Conservation (phyloP, 2,329 filamentous ascomycete species). For the Hysterium pulicare region DNA sequence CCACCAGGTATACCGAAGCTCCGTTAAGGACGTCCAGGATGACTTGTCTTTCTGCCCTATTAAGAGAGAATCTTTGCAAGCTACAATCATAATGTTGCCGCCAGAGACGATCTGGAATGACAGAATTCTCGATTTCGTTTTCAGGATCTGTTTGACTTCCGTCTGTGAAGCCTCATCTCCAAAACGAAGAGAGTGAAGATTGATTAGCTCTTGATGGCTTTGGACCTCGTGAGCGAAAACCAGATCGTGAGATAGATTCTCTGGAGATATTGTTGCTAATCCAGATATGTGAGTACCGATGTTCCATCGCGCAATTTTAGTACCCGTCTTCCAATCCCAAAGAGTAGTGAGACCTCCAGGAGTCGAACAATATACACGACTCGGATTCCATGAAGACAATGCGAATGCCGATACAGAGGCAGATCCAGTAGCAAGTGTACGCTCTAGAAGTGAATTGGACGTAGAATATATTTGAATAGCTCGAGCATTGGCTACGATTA, state of each 20-base stretch:
- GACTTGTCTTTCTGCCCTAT: conserved; percentile 53
- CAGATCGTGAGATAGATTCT: conserved; percentile 28
- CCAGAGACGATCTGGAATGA: conserved; percentile 47
- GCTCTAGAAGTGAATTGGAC: conserved; percentile 73
- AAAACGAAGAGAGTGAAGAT: conserved; percentile 31
- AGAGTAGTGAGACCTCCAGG: conserved; percentile 50
- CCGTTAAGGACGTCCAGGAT: conserved; percentile 33
- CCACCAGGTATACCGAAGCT: conserved; percentile 51
- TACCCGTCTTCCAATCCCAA: conserved; percentile 57
- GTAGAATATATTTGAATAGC: conserved; percentile 79
- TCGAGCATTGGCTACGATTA: conserved; percentile 72
- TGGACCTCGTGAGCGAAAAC: conserved; percentile 40
- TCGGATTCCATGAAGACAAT: conserved; percentile 49
- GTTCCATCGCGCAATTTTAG: conserved; percentile 43
- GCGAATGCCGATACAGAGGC: conserved; percentile 51
- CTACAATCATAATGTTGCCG: conserved; percentile 58
- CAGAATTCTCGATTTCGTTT: conserved; percentile 35
- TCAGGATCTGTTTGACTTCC: conserved; percentile 36
- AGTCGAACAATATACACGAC: conserved; percentile 54
- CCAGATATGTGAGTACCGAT: conserved; percentile 35
- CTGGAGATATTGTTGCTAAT: conserved; percentile 28
- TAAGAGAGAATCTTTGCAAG: conserved; percentile 54
- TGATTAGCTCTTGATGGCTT: conserved; percentile 39
- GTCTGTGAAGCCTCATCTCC: conserved; percentile 24
- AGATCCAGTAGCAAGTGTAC: conserved; percentile 61